phyloP scores from a whole-genome alignment of 164 flowering plant genomes.

The Tinospora cordifolia region DNA sequence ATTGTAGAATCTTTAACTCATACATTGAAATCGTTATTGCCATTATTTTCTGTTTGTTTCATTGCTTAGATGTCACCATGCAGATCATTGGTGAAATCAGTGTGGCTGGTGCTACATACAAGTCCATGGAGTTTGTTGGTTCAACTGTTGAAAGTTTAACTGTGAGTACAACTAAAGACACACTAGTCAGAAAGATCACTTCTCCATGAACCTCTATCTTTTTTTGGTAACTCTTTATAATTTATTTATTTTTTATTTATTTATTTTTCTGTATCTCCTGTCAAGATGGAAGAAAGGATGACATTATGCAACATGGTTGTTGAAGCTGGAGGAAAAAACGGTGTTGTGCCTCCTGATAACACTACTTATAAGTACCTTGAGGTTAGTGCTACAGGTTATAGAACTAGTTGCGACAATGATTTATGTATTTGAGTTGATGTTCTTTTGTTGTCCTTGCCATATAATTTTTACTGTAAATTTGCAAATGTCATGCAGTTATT shows the following conservation, averaged over 20 bases:
- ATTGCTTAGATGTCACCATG: slow-evolving; percentile 12
- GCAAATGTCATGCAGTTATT: neutral
- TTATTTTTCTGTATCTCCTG: slow-evolving; percentile 10
- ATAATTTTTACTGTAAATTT: neutral
- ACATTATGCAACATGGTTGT: slow-evolving; percentile 99
- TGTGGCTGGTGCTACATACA: slow-evolving; percentile 95
- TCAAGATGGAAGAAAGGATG: slow-evolving; percentile 99
- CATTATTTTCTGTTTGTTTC: neutral
- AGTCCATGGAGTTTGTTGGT: slow-evolving; percentile 95
- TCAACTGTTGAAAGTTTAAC: slow-evolving; percentile 81
- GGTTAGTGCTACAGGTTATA: slow-evolving; percentile 35
- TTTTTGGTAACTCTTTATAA: neutral
- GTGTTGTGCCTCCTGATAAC: slow-evolving; percentile 85
- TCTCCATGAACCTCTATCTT: neutral
- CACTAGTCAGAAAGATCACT: neutral
- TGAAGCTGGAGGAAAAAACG: slow-evolving; percentile 99
- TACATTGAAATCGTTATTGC: neutral
- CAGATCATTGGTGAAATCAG: slow-evolving; percentile 98
- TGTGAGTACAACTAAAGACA: slow-evolving; percentile 38
- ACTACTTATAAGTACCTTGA: slow-evolving; percentile 83
- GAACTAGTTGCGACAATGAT: neutral
- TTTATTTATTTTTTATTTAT: neutral
- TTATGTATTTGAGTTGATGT: neutral
- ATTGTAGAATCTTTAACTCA: neutral
- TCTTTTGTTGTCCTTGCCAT: neutral